phyloP scores from a whole-genome alignment of 2,329 filamentous ascomycete genomes.

The Fusarium decemcellulare region DNA sequence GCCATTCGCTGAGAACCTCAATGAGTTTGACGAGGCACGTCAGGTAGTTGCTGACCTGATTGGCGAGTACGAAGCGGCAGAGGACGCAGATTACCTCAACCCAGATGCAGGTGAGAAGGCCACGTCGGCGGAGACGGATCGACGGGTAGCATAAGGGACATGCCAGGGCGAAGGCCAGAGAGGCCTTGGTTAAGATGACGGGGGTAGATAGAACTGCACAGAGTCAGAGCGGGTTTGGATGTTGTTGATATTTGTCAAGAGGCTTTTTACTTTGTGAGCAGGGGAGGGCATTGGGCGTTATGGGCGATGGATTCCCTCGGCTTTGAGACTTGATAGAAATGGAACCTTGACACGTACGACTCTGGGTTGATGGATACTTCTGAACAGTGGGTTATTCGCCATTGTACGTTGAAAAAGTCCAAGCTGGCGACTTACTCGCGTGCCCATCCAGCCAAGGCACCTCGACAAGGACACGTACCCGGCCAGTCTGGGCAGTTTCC shows the following conservation, averaged over 20 bases:
- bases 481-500: conserved; percentile 20
- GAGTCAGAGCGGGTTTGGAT: conserved; percentile 31
- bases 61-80: conserved; percentile 95
- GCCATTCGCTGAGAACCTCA: conserved; percentile 90
- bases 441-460: conserved; percentile 4
- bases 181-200: conserved; percentile 15
- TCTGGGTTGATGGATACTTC: too few species aligned
- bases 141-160: conserved; percentile 56
- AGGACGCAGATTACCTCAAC: conserved; percentile 90
- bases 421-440: background rate
- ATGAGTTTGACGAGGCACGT: conserved; percentile 95
- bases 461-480: conserved; percentile 25
- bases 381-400: background rate
- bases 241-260: conserved; percentile 14
- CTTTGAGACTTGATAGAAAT: conserved; percentile 10
- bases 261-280: conserved; percentile 24
- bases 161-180: background rate
- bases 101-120: conserved; percentile 72
- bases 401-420: conserved; percentile 1
- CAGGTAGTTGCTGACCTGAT: conserved; percentile 94
- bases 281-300: conserved; percentile 27
- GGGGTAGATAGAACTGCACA: conserved; percentile 3
- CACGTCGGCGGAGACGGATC: conserved; percentile 68
- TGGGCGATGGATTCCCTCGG: conserved; percentile 33
- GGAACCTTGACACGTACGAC: background rate